phyloP scores from a whole-genome alignment of 306 rosid species.

The Lathyrus oleraceus region DNA sequence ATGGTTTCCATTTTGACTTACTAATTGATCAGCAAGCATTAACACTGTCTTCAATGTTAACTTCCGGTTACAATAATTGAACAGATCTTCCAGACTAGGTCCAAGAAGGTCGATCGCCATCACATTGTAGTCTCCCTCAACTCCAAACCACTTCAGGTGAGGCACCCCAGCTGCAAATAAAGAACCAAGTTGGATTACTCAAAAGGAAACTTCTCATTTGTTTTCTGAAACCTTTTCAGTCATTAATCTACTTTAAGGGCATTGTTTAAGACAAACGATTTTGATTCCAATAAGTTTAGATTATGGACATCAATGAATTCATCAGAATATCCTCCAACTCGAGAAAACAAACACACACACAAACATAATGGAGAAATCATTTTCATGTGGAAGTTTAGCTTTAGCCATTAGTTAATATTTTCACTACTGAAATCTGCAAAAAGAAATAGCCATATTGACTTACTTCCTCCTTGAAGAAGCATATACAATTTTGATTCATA shows the following conservation, averaged over 20 bases:
- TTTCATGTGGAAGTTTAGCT: constrained; percentile 17
- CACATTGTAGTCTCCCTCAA: constrained; percentile 90
- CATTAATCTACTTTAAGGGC: constrained; percentile 9
- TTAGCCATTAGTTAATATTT: constrained; percentile 1
- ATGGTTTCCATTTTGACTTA: constrained; percentile 46
- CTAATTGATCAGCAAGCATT: constrained; percentile 99
- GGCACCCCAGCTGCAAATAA: constrained; percentile 93
- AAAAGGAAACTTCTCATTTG: constrained; percentile 29
- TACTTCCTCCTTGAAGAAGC: constrained; percentile 99
- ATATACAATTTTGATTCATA: constrained; percentile 96
- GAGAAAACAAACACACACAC: neutral
- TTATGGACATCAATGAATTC: constrained; percentile 19
- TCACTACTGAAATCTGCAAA: constrained; percentile 10
- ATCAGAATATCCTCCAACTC: constrained; percentile 22
- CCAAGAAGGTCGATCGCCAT: constrained; percentile 99
- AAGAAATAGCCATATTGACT: constrained; percentile 37
- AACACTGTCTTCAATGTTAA: constrained; percentile 85
- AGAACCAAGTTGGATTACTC: constrained; percentile 39
- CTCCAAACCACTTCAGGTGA: constrained; percentile 99
- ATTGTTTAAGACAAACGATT: constrained; percentile 15
- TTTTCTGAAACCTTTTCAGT: constrained; percentile 22
- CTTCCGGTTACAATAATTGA: constrained; percentile 94
- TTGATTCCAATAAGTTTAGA: constrained; percentile 9
- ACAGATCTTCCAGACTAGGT: constrained; percentile 97
- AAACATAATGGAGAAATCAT: constrained; percentile 3